Evolutionary conservation across 352 stramenopile genomes (phyloP), one percentile per base, ranked within the genome.

Genomic region (Hyaloperonospora arabidopsidis): DNA sequence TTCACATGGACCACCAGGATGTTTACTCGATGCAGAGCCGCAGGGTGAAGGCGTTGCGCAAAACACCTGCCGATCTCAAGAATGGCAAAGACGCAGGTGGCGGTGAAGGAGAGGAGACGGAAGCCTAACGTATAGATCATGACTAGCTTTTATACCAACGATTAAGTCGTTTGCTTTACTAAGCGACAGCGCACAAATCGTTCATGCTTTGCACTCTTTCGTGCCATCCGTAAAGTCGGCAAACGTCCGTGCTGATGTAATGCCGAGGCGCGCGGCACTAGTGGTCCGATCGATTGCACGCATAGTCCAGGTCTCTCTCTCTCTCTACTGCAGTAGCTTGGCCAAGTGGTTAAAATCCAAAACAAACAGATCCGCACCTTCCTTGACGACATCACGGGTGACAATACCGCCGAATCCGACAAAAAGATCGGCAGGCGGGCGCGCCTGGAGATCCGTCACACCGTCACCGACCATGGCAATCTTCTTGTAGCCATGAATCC

Each of bases 401-500:
- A 97, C 85, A 39, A 99, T 86, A 38, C 97, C 97, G 28, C 96
- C 96, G 68, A 97, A 99, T 41, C 97, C 97, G 57, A 99, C 93
- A 65, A 99, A 98, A 10, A 96, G 79, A 52, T 97, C 76, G 1
- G 96, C 97, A 10, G 97, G 97, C 38, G 97, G 96, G 29, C 96
- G 96, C 15, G 97, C 97, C 72, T 99, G 91, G 66, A 97, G 72
- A 78, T 99, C 97, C 1, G 96, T 99, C 12, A 96, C 96, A 25
- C 97, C 97, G 70, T 99, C 97, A 35, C 97, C 97, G n/a, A 99
- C 79, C 96, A 99, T 98, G 8, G 98, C 84, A 41, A 99, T 92
- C 13, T 79, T 91, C n/a, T 95, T 63, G 74, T 98, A 97, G 45
- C 86, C 85, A 49, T 91, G 75, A 49, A 79, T 85, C 35, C 90